Conservation (phyloP, 2,329 filamentous ascomycete species). For the Nothopassalora personata region DNA sequence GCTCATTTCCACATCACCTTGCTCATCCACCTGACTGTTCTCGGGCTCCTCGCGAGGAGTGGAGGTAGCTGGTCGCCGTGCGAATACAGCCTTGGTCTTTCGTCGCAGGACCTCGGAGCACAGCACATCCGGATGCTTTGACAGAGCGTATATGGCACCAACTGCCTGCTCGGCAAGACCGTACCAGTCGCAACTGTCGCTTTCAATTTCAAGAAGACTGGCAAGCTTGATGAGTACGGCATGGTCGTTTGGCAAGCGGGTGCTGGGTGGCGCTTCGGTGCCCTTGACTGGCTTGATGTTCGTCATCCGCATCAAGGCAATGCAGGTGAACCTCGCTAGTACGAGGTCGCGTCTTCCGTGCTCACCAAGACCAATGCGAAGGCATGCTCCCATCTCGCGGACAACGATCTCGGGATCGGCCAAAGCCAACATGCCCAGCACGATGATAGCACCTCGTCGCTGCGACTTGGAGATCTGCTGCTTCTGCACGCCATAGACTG, state of each 20-base stretch:
- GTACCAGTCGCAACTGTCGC: slow-evolving; percentile 87
- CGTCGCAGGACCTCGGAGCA: slow-evolving; percentile 86
- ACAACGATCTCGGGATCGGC: slow-evolving; percentile 90
- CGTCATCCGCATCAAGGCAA: slow-evolving; percentile 86
- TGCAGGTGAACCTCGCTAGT: slow-evolving; percentile 90
- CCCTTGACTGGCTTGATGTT: slow-evolving; percentile 75
- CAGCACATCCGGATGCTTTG: slow-evolving; percentile 87
- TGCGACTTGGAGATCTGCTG: slow-evolving; percentile 89
- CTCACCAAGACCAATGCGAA: slow-evolving; percentile 78
- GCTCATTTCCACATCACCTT: slow-evolving; percentile 36
- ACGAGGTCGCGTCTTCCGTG: slow-evolving; percentile 78
- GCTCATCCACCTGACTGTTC: slow-evolving; percentile 28
- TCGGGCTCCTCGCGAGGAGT: slow-evolving; percentile 25
- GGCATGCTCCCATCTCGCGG: slow-evolving; percentile 89
- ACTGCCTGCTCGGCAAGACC: slow-evolving; percentile 95
- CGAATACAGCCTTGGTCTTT: slow-evolving; percentile 79
- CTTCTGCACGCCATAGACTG: slow-evolving; percentile 91
- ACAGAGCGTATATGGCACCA: slow-evolving; percentile 87
- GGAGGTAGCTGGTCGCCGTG: slow-evolving; percentile 44
- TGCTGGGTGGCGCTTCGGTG: slow-evolving; percentile 57
- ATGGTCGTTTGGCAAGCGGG: slow-evolving; percentile 85
- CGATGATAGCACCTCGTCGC: slow-evolving; percentile 87
- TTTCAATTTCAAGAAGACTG: slow-evolving; percentile 76
- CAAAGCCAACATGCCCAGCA: slow-evolving; percentile 91
- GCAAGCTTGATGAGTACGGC: slow-evolving; percentile 76